Evolutionary conservation across 495 filamentous ascomycete species (phyloP).

Genomic region (Chaetomium cochliodes): DNA sequence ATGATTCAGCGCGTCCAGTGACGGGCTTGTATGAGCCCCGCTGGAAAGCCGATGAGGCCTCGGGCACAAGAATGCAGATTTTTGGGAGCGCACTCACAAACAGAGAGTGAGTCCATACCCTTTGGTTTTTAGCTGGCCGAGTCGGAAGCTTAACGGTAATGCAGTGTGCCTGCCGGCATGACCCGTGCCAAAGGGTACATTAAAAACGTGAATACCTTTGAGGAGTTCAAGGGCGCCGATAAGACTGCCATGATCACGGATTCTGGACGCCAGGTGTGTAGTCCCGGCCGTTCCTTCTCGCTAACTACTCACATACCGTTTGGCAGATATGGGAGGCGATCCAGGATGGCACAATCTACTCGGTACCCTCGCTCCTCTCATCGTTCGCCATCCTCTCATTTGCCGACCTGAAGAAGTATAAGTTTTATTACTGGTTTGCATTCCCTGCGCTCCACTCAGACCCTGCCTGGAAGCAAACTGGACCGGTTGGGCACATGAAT

Average conservation of each 20-base stretch:
- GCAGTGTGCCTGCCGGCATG: constrained; percentile 67
- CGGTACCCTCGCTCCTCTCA: constrained; percentile 82
- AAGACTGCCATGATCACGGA: constrained; percentile 69
- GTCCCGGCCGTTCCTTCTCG: background rate
- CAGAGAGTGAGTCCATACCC: constrained; percentile 62
- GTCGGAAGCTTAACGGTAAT: constrained; percentile 6
- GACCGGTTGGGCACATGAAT: constrained; percentile 54
- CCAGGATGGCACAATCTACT: constrained; percentile 91
- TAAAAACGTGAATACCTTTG: constrained; percentile 93
- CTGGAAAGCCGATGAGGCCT: constrained; percentile 60
- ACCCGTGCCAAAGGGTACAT: constrained; percentile 90
- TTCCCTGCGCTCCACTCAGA: constrained; percentile 91
- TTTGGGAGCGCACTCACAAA: constrained; percentile 80
- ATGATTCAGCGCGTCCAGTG: constrained; percentile 82
- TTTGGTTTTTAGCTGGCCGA: background rate
- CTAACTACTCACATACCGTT: constrained; percentile 21
- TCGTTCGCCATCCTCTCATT: constrained; percentile 89
- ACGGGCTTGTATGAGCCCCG: constrained; percentile 89
- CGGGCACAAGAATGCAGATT: constrained; percentile 82
- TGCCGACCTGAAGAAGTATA: constrained; percentile 94
- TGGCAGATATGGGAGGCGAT: constrained; percentile 93
- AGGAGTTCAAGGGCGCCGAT: constrained; percentile 80
- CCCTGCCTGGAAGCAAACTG: constrained; percentile 65
- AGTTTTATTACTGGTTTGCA: constrained; percentile 90
- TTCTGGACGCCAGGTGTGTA: constrained; percentile 68